Conservation (phyloP, 23 red algal species). For the Gracilaria vermiculophylla region DNA sequence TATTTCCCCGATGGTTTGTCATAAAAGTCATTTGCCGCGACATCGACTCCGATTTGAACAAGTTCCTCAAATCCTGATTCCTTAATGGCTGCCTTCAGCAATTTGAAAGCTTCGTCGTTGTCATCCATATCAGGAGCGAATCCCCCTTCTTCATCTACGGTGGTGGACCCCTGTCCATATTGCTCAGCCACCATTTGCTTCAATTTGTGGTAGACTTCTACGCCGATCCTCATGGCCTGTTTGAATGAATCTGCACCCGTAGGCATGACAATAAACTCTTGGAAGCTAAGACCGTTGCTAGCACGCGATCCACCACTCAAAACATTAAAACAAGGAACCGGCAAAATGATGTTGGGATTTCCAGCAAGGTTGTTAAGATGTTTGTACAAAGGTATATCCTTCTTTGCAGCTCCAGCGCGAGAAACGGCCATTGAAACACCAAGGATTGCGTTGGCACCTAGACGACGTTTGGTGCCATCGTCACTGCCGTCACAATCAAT, state of each 20-base stretch:
- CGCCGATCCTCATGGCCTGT: conserved; percentile 87
- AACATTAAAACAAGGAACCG: conserved; percentile 94
- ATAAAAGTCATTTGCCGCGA: conserved; percentile 80
- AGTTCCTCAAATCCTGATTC: conserved; percentile 75
- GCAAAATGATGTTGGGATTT: conserved; percentile 79
- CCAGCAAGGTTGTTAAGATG: conserved; percentile 98
- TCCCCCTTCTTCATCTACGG: conserved; percentile 92
- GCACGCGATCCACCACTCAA: conserved; percentile 92
- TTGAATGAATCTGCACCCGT: conserved; percentile 82
- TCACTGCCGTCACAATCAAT: conserved; percentile 87
- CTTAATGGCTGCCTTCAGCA: conserved; percentile 78
- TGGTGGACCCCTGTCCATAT: conserved; percentile 76
- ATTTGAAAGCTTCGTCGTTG: conserved; percentile 72
- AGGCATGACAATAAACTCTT: conserved; percentile 98
- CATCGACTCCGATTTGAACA: conserved; percentile 85
- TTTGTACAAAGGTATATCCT: conserved; percentile 87
- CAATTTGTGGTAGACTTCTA: conserved; percentile 89
- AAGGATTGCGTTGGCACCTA: conserved; percentile 97
- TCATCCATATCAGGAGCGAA: conserved; percentile 94
- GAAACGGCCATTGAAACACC: conserved; percentile 98
- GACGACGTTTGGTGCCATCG: conserved; percentile 73
- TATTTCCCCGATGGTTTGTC: conserved; percentile 67
- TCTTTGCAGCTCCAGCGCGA: conserved; percentile 89
- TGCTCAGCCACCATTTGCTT: conserved; percentile 80
- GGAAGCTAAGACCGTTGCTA: conserved; percentile 89